Evolutionary conservation across 2,329 filamentous ascomycete species (phyloP), one percentile per base, ranked within the genome.

Genomic region (Xylaria sp.): DNA sequence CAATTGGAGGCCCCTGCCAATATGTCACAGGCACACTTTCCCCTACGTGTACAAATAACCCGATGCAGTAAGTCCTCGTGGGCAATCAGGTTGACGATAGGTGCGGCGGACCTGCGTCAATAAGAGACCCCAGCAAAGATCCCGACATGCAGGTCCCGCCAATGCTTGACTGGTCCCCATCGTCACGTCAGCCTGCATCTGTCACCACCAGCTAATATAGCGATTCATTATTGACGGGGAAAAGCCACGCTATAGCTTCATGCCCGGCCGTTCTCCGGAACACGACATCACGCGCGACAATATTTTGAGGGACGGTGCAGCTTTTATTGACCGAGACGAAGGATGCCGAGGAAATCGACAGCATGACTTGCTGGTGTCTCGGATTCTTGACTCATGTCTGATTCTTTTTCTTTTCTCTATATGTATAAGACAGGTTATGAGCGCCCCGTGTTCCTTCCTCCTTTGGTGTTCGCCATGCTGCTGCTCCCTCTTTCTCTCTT

Each of bases 51-150:
- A 52, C 34, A 25, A 57, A 48, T 31, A 41, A 2, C 57, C 56
- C 37, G 31, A 58, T 57, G 54, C 39, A 62, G 63, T 28, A 67
- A 41, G 63, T 60, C 46, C 13, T 31, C n/a, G 25, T 66, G 37
- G 20, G 41, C 54, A 55, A 25, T 25, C n/a, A 34, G 31, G 20
- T n/a, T 37, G 48, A 28, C 41, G 31, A 56, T 60, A 55, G 20
- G 39, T 28, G 41, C 41, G 55, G 39, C 57, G 68, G 65, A 70
- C 65, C 68, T 67, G 68, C 68, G 39, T 70, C 60, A 61, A 60
- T 25, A 34, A 25, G 23, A 1, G 66, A 58, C 60, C 60, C 56
- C 39, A 28, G 51, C 39, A 39, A 39, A 61, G 34, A 56, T 56
- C 60, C 13, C 55, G 50, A 55, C 48, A 67, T 69, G 67, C 67